A percentile compares a stretch with the other conserved stretches of the same genome.
Evolutionary conservation across 768 basidiomycete species (phyloP).

Genomic region (Daedaleopsis sinensis): DNA sequence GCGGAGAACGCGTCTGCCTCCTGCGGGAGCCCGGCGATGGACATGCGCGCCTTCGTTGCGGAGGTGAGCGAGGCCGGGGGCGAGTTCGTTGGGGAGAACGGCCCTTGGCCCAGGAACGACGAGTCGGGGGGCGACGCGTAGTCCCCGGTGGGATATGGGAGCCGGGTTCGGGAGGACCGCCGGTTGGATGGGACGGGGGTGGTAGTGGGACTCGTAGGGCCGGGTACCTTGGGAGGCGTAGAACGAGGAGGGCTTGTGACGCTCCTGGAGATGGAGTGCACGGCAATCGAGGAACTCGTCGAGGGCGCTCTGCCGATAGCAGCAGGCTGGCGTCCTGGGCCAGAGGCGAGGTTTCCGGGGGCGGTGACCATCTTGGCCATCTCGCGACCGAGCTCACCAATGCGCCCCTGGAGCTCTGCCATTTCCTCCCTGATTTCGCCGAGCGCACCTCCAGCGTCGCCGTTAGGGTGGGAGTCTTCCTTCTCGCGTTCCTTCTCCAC

Average conservation of each 20-base stretch:
- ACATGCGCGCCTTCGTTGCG: constrained; percentile 39
- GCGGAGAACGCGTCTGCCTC: constrained; percentile 19
- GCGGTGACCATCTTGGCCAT: constrained; percentile 74
- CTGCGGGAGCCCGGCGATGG: constrained; percentile 49
- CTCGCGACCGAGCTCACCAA: constrained; percentile 75
- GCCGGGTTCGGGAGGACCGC: constrained; percentile 48
- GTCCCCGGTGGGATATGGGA: constrained; percentile 85
- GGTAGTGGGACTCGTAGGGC: constrained; percentile 62
- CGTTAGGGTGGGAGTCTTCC: constrained; percentile 32
- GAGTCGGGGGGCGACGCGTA: constrained; percentile 69
- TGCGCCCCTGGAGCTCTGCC: constrained; percentile 72
- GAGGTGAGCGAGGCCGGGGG: constrained; percentile 41
- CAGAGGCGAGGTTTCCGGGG: constrained; percentile 53
- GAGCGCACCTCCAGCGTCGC: constrained; percentile 44
- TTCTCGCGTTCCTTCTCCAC: constrained; percentile 82
- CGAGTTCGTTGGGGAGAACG: constrained; percentile 57
- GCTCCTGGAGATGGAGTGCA: constrained; percentile 36
- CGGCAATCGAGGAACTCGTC: constrained; percentile 50
- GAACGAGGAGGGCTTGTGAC: constrained; percentile 31
- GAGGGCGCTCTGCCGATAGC: constrained; percentile 47
- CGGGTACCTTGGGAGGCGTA: constrained; percentile 49
- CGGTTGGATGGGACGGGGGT: constrained; percentile 46
- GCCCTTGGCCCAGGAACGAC: constrained; percentile 35
- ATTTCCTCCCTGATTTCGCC: constrained; percentile 67
- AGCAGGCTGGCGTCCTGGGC: constrained; percentile 50